Percentiles rank a stretch among this genome's conserved stretches.
Evolutionary conservation across 176 grass and related monocot species (phyloP).

Genomic region (Aegilops bicornis): DNA sequence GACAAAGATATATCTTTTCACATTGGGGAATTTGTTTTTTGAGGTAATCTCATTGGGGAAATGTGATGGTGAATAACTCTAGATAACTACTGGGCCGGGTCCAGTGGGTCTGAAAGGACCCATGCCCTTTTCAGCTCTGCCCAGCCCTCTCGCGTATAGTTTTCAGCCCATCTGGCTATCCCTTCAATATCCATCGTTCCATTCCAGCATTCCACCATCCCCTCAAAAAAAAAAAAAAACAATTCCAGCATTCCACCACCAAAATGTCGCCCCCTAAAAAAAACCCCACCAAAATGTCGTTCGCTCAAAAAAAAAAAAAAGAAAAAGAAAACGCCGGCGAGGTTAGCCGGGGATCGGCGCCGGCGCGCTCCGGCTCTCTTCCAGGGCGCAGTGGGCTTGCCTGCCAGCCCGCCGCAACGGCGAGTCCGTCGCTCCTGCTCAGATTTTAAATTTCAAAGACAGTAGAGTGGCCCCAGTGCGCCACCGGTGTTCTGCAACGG

Average conservation of each 20-base stretch:
- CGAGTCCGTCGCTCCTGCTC: neutral
- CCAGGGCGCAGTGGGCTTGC: neutral
- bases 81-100: neutral
- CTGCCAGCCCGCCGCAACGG: neutral
- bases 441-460: neutral
- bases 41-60: neutral
- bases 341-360: neutral
- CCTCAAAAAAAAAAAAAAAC: too few species aligned
- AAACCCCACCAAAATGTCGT: neutral
- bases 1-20: neutral
- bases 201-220: neutral
- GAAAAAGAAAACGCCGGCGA: too few species aligned
- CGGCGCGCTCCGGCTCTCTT: neutral
- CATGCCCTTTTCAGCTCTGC: neutral
- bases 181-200: neutral
- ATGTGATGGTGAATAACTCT: neutral
- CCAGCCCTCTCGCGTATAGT: neutral
- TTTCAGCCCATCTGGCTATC: neutral
- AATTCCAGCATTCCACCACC: neutral
- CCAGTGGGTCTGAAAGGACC: neutral
- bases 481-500: neutral
- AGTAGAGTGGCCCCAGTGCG: neutral
- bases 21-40: too few species aligned
- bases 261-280: too few species aligned
- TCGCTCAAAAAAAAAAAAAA: too few species aligned